Conservation (phyloP, 257 asterid species). For the Ocimum tenuiflorum region DNA sequence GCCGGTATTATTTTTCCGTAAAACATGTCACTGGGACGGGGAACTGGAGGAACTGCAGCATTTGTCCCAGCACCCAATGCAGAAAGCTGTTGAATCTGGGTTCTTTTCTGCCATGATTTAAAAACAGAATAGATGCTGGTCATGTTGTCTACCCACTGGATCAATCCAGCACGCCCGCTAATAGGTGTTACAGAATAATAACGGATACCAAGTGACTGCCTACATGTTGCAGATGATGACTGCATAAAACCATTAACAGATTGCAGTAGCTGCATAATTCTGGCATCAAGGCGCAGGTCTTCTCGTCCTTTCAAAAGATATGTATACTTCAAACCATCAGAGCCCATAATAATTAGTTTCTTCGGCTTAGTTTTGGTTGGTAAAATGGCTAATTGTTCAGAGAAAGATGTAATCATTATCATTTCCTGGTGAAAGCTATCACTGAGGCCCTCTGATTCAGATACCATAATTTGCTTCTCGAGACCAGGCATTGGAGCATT, state of each 20-base stretch:
- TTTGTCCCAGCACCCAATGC: conserved; percentile 51
- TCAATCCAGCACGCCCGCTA: conserved; percentile 98
- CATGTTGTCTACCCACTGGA: conserved; percentile 96
- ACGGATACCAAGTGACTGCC: conserved; percentile 73
- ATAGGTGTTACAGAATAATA: conserved; percentile 94
- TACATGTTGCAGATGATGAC: conserved; percentile 63
- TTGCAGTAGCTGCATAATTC: conserved; percentile 97
- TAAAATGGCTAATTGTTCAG: conserved; percentile 60
- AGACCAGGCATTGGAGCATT: conserved; percentile 99
- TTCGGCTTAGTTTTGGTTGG: conserved; percentile 98
- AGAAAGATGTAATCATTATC: conserved; percentile 76
- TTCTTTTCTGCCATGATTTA: conserved; percentile 92
- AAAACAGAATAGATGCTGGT: conserved; percentile 84
- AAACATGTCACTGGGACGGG: conserved; percentile 98
- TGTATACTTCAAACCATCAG: conserved; percentile 82
- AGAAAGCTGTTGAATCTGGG: conserved; percentile 67
- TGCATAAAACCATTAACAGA: conserved; percentile 81
- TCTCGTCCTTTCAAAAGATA: conserved; percentile 99
- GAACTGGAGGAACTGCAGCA: conserved; percentile 59
- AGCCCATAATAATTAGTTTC: conserved; percentile 71
- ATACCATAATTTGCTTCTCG: conserved; percentile 64
- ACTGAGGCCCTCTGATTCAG: conserved; percentile 46
- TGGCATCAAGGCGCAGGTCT: conserved; percentile 98
- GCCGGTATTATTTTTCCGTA: conserved; percentile 98
- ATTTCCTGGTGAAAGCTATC: conserved; percentile 48